Conservation (phyloP, 345 rosid genomes). For the Ailanthus altissimus region DNA sequence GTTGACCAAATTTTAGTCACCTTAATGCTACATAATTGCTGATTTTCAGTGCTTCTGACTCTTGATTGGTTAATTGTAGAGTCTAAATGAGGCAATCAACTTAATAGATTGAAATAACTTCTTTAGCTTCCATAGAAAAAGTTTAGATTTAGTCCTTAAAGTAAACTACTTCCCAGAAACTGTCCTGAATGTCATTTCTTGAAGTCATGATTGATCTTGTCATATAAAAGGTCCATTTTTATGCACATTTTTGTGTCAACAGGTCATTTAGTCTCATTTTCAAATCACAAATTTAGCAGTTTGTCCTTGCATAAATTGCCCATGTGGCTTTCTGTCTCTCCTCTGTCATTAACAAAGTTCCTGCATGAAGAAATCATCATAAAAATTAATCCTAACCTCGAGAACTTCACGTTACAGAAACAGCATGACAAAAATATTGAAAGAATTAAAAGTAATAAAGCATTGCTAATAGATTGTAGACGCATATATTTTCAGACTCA, state of each 20-base stretch:
- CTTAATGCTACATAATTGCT: neutral
- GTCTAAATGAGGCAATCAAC: neutral
- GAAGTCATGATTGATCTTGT: neutral
- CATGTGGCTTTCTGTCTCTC: slow-evolving; percentile 64
- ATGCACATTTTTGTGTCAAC: neutral
- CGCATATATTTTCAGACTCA: too few species aligned
- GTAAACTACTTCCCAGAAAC: too few species aligned
- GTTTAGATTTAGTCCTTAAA: too few species aligned
- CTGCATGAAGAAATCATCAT: slow-evolving; percentile 29
- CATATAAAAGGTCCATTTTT: neutral
- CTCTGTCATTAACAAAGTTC: slow-evolving; percentile 62
- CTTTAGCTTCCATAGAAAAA: too few species aligned
- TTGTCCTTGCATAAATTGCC: slow-evolving; percentile 57
- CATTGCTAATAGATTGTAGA: too few species aligned
- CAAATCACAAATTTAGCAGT: neutral
- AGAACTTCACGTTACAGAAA: too few species aligned
- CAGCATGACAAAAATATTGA: neutral
- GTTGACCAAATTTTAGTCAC: slow-evolving; percentile 2
- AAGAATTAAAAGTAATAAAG: neutral
- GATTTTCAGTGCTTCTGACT: neutral
- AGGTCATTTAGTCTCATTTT: neutral
- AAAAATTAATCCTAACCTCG: neutral
- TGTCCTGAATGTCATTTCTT: too few species aligned
- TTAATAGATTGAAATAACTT: too few species aligned
- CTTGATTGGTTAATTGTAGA: neutral